These are phyloP conservation scores for Plasmopara muralis DNA, from an alignment of 352 stramenopile genomes.

Conservation along the genomic window DNA sequence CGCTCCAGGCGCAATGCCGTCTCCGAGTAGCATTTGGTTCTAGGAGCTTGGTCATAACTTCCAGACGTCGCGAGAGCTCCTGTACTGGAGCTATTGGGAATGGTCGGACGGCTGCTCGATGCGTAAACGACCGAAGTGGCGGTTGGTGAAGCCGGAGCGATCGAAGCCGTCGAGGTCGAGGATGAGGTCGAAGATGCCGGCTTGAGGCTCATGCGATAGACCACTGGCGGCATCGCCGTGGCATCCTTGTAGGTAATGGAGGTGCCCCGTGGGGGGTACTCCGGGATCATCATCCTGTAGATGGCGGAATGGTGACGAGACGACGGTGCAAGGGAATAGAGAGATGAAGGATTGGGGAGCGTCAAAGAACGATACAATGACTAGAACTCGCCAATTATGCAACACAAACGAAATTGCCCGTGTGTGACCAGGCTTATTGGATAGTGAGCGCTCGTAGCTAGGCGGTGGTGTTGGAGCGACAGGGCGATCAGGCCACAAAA, in stretches of 20 bases:
- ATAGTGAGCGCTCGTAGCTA: conserved; percentile 18
- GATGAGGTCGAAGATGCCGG: conserved; percentile 16
- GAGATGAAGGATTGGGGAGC: not conserved
- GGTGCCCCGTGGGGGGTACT: conserved; percentile 35
- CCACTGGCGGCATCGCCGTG: conserved; percentile 20
- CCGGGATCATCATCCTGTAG: conserved; percentile 35
- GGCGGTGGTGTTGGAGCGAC: conserved; percentile 14
- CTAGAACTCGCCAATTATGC: conserved; percentile 3
- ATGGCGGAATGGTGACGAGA: conserved; percentile 17
- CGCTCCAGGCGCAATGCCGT: conserved; percentile 44
- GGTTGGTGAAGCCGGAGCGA: conserved; percentile 6
- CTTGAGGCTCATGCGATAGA: conserved; percentile 38
- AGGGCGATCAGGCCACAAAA: conserved; percentile 21
- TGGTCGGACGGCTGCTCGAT: conserved; percentile 14
- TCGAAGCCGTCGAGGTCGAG: conserved; percentile 8
- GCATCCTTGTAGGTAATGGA: conserved; percentile 28
- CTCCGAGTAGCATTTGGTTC: conserved; percentile 67
- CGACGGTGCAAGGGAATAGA: not conserved
- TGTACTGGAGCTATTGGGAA: conserved; percentile 16
- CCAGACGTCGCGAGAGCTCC: conserved; percentile 16
- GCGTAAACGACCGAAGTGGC: conserved; percentile 15
- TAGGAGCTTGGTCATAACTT: conserved; percentile 16
- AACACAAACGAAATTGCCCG: conserved; percentile 7
- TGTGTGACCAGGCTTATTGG: conserved; percentile 9
- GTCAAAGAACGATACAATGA: conserved; percentile 30